Conservation (phyloP, 164 flowering plant genomes). For the Pachysandra terminalis region DNA sequence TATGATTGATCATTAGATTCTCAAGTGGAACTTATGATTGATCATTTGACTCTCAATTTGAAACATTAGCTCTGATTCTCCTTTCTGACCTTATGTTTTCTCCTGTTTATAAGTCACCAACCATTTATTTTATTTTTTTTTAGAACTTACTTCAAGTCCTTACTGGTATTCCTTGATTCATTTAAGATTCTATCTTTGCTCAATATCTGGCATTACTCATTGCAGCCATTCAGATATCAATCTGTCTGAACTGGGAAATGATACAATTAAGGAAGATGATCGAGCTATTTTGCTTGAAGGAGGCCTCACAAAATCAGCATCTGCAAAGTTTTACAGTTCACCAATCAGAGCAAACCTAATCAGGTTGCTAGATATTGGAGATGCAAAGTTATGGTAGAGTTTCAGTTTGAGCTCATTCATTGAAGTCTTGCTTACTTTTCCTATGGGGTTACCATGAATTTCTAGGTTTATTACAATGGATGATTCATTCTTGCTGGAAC, state of each 20-base stretch:
- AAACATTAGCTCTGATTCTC: too few species aligned
- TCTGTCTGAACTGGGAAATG: constrained; percentile 73
- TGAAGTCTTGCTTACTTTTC: constrained; percentile 5
- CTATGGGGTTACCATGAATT: background rate
- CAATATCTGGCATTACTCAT: background rate
- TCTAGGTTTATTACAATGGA: constrained; percentile 85
- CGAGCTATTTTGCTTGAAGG: constrained; percentile 84
- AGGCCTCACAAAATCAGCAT: constrained; percentile 81
- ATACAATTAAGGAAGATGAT: constrained; percentile 74
- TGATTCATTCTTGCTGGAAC: constrained; percentile 81
- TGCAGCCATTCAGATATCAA: constrained; percentile 90
- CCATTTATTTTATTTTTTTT: background rate
- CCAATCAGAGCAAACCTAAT: constrained; percentile 65
- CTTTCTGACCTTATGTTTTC: too few species aligned
- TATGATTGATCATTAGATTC: too few species aligned
- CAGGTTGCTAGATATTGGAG: constrained; percentile 38
- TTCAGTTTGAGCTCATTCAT: background rate
- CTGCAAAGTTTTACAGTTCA: constrained; percentile 54
- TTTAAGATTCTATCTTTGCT: background rate
- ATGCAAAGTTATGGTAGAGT: background rate
- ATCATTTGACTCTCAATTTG: too few species aligned
- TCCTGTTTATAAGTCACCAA: background rate
- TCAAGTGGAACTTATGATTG: too few species aligned
- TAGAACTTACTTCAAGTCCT: background rate
- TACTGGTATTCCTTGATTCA: background rate